Base-by-base conservation (phyloP, 306 rosid genomes). In the Gastrolobium villosum region DNA sequence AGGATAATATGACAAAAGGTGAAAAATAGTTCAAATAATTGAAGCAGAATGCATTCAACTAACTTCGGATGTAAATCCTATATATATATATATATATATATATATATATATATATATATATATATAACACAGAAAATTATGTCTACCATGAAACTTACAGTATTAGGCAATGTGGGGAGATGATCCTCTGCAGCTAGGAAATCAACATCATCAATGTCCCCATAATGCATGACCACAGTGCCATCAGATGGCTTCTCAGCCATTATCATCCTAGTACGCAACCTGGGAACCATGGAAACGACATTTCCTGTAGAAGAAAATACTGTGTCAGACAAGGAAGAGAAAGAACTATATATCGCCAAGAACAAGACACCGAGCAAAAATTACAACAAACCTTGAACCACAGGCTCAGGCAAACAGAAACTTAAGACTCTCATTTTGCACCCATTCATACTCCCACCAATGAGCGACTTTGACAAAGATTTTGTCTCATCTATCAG, bases 191-290 rank as follows among this genome's bases (percentile, higher is more conserved):
- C 83, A 45, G 88, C 77, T 44, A 86, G 31, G 72, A 84, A 88
- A 57, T 89, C 89, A 67, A 4, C 44, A 14, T 77, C 94, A 2
- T 90, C 94, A 34, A 85, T 68, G 30, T 96, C 97, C 57, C 97
- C 98, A 39, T 81, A 88, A 79, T 79, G 84, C 90, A 93, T 81
- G 80, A 93, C 96, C 52, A 96, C 98, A 10, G 94, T 93, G 74
- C 99, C 97, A 86, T 95, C 98, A 60, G 83, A 88, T 75, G 92
- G 93, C 89, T 87, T 96, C 88, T 96, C 97, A 61, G 91, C 84
- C 91, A 96, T 77, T 70, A 90, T 90, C 94, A 96, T 81, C 87
- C 90, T 89, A 68, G 87, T 85, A 68, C 86, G 87, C 41, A 69
- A 31, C 89, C 75, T 87, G 0, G 87, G 69, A 82, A 81, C 86